Evolutionary conservation across 1,139 yeast genomes (phyloP).

Genomic region (Candida sp.): DNA sequence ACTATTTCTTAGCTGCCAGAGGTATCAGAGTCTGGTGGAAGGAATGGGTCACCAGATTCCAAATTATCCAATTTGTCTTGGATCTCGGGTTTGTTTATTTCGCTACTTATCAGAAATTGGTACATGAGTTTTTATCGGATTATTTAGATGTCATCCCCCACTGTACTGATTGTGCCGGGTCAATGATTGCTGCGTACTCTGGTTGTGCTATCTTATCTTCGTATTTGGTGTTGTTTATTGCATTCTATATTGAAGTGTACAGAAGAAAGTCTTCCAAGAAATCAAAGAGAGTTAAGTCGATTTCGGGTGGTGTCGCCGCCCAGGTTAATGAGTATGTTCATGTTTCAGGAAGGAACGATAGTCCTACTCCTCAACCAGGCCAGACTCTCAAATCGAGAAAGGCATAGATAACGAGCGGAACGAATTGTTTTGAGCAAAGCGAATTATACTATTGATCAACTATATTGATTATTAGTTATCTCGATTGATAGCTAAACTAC

Average conservation of each 20-base stretch:
- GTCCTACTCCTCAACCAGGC: conserved; percentile 27
- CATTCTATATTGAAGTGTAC: conserved; percentile 75
- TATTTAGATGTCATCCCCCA: conserved; percentile 40
- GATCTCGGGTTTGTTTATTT: conserved; percentile 75
- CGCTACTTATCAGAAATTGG: conserved; percentile 63
- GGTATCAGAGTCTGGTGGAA: conserved; percentile 90
- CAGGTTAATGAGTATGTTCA: conserved; percentile 59
- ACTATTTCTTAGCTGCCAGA: conserved; percentile 75
- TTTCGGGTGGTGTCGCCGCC: conserved; percentile 81
- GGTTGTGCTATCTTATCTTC: conserved; percentile 74
- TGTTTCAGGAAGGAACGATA: conserved; percentile 34
- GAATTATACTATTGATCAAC: too few species aligned
- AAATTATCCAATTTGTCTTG: conserved; percentile 70
- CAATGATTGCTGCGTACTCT: conserved; percentile 65
- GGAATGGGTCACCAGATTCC: conserved; percentile 84
- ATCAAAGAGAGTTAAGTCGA: conserved; percentile 58
- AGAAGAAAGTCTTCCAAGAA: conserved; percentile 54
- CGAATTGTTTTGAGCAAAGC: too few species aligned
- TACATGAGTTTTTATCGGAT: conserved; percentile 38
- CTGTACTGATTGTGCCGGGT: conserved; percentile 73
- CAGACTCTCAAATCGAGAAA: conserved; percentile 32
- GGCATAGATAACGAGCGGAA: conserved; percentile 14
- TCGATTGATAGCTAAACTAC: too few species aligned
- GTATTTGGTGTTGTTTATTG: conserved; percentile 67
- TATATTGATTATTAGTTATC: too few species aligned